phyloP scores from a whole-genome alignment of 805 yeast genomes.

The Candida broadrunensis region DNA sequence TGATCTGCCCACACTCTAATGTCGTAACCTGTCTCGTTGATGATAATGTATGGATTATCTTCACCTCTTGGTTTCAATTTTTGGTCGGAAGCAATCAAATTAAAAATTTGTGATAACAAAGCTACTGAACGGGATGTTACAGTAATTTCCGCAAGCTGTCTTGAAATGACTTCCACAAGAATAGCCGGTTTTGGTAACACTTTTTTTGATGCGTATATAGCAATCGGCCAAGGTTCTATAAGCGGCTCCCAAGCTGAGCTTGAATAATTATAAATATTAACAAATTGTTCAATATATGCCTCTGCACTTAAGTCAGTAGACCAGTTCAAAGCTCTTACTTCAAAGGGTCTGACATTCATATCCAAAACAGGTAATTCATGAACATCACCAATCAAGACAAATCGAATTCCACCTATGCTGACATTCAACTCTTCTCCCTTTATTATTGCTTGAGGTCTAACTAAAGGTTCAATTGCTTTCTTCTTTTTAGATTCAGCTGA shows the following conservation, averaged over 20 bases:
- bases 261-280: constrained; percentile 83
- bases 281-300: constrained; percentile 58
- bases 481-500: constrained; percentile 28
- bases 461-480: constrained; percentile 7
- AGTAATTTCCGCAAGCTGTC: constrained; percentile 74
- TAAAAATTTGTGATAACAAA: constrained; percentile 64
- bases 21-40: constrained; percentile 82
- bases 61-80: constrained; percentile 67
- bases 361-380: constrained; percentile 89
- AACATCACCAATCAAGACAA: constrained; percentile 85
- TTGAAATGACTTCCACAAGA: constrained; percentile 67
- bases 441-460: constrained; percentile 41
- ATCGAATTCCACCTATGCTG: constrained; percentile 69
- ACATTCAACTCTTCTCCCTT: constrained; percentile 68
- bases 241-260: constrained; percentile 95
- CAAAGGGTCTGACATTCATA: constrained; percentile 68
- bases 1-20: constrained; percentile 81
- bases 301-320: constrained; percentile 76
- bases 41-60: constrained; percentile 75
- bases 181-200: constrained; percentile 46
- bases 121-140: constrained; percentile 81
- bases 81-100: constrained; percentile 52
- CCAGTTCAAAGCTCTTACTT: constrained; percentile 74
- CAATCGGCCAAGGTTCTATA: constrained; percentile 82
- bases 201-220: constrained; percentile 60